Evolutionary conservation across 1,284 basidiomycete genomes (phyloP).

Genomic region (Ganoderma meredithae): DNA sequence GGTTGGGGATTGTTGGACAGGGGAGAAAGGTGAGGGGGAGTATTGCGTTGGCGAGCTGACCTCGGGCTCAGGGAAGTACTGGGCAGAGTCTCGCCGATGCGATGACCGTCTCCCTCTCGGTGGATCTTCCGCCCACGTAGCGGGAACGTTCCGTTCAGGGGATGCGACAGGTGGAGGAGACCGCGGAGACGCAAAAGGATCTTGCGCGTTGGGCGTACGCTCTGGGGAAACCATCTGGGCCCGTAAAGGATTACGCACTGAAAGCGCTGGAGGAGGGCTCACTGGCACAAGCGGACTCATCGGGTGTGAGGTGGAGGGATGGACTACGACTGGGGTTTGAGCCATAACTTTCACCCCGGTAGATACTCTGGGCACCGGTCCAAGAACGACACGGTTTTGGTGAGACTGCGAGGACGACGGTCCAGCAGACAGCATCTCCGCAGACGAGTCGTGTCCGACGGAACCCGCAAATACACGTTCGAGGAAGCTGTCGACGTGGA

Average conservation of each 20-base stretch:
- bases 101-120: slow-evolving; percentile 23
- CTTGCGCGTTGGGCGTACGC: background rate
- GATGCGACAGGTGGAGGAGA: slow-evolving; percentile 9
- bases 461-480: slow-evolving; percentile 36
- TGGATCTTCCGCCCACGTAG: slow-evolving; percentile 13
- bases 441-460: slow-evolving; percentile 33
- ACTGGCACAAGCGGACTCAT: background rate
- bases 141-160: slow-evolving; percentile 8
- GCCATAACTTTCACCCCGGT: slow-evolving; percentile 16
- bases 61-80: slow-evolving; percentile 14
- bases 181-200: background rate
- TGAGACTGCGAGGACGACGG: slow-evolving; percentile 38
- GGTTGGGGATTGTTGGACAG: slow-evolving; percentile 6
- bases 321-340: slow-evolving; percentile 18
- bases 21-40: slow-evolving; percentile 3
- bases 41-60: slow-evolving; percentile 6
- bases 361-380: slow-evolving; percentile 23
- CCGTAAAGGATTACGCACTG: background rate
- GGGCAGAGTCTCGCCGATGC: slow-evolving; percentile 30
- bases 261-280: background rate
- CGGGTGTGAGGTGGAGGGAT: background rate
- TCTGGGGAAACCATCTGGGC: background rate
- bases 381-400: slow-evolving; percentile 29
- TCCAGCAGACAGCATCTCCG: slow-evolving; percentile 26
- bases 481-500: slow-evolving; percentile 39